Evolutionary conservation across 1,284 basidiomycete genomes (phyloP), one percentile per base, ranked within the genome.

Genomic region (Pseudomicrostroma phylloplanum): DNA sequence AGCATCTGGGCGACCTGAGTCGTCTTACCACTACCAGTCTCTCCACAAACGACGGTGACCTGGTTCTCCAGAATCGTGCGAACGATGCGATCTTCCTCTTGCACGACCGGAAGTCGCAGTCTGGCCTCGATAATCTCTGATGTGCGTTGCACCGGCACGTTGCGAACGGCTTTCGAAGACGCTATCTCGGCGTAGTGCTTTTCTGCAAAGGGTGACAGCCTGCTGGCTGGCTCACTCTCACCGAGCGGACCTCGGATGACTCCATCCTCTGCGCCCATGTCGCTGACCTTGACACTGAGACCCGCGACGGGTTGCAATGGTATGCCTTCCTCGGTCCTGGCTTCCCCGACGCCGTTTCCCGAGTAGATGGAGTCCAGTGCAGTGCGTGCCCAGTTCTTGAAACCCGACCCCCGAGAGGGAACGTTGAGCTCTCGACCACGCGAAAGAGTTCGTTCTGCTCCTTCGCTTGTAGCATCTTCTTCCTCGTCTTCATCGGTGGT

Each of bases 11-110:
- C 96, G 1, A 98, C 87, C 80, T 98, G 96, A 0, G 96, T 99
- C 1, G 96, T 98, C 82, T 98, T 99, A 57, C 96, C 96, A 74
- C 91, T 94, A 63, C 96, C 96, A 6, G 96, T 99, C 79, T 89
- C 88, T 79, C 88, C 88, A 69, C 87, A 89, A 54, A 90, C 84
- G 57, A 89, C 84, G 17, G 87, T 85, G 12, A 89, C 86, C 3
- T 89, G 86, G 75, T 98, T 87, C 59, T 96, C 82, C 62, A 92
- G 81, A 57, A 99, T 87, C 1, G 91, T 86, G 76, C 96, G 92
- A 84, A 98, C 89, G 60, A 99, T 92, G 3, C 86, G 84, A 76
- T 98, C 92, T 76, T 99, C 96, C 79, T 98, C 93, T 13, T 88
- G 87, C 7, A 92, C 85, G 63, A 98, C 91, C 2, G 96, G 96